Conservation (phyloP, 2,329 filamentous ascomycete species). For the Fusarium proliferatum region DNA sequence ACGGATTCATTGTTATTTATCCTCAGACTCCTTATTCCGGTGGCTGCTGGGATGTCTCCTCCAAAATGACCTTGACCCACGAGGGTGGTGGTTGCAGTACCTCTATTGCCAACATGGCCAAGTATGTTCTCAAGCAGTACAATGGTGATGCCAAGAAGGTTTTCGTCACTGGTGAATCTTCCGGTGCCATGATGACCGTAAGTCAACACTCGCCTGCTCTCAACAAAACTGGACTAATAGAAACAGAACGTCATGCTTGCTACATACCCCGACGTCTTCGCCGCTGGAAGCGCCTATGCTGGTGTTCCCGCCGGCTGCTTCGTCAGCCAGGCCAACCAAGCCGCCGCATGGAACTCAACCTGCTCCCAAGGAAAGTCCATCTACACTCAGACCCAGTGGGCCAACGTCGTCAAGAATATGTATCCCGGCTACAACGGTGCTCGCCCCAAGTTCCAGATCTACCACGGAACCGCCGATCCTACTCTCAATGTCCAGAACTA, state of each 20-base stretch:
- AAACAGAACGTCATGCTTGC: conserved; percentile 13
- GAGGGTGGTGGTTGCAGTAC: conserved; percentile 9
- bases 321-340: conserved; percentile 5
- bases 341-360: conserved; percentile 11
- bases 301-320: conserved; percentile 17
- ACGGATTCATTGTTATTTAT: conserved; percentile 17
- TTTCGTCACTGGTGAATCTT: conserved; percentile 21
- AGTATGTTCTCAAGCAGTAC: conserved; percentile 11
- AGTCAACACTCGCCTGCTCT: background rate
- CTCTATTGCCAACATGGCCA: conserved; percentile 22
- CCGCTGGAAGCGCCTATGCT: conserved; percentile 13
- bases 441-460: conserved; percentile 18
- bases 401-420: conserved; percentile 21
- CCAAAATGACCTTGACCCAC: conserved; percentile 19
- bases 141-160: conserved; percentile 13
- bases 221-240: background rate
- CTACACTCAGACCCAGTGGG: conserved; percentile 10
- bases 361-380: conserved; percentile 8
- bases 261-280: conserved; percentile 11
- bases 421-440: conserved; percentile 16
- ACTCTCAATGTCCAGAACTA: conserved; percentile 20
- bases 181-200: conserved; percentile 23
- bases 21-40: conserved; percentile 21
- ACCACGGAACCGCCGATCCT: conserved; percentile 7
- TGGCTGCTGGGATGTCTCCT: conserved; percentile 17